phyloP scores from a whole-genome alignment of 2,329 filamentous ascomycete genomes.

The Neofusicoccum parvum region DNA sequence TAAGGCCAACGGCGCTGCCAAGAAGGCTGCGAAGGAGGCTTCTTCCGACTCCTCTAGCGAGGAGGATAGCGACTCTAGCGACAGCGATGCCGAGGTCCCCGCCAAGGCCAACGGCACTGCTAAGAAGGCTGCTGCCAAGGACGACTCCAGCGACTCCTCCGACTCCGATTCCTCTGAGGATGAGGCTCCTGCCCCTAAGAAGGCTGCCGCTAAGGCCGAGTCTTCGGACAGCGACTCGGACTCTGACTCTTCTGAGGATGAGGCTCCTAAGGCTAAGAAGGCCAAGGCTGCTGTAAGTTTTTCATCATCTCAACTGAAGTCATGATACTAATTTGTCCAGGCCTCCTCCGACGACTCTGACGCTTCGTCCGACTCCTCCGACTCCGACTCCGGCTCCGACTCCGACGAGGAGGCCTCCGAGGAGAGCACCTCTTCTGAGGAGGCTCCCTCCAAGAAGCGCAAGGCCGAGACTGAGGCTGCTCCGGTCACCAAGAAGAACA shows the following conservation, averaged over 20 bases:
- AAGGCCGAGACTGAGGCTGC: slow-evolving; percentile 61
- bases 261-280: slow-evolving; percentile 20
- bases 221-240: slow-evolving; percentile 21
- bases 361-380: background rate
- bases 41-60: slow-evolving; percentile 16
- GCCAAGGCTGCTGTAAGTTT: slow-evolving; percentile 11
- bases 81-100: slow-evolving; percentile 29
- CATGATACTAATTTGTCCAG: background rate
- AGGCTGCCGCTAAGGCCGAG: slow-evolving; percentile 22
- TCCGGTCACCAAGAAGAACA: slow-evolving; percentile 66
- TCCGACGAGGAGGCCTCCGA: slow-evolving; percentile 29
- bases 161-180: slow-evolving; percentile 43
- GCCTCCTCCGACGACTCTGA: slow-evolving; percentile 3
- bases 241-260: slow-evolving; percentile 24
- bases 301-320: no score
- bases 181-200: slow-evolving; percentile 26
- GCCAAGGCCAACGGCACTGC: slow-evolving; percentile 37
- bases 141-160: slow-evolving; percentile 28
- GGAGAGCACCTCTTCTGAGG: slow-evolving; percentile 37
- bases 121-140: slow-evolving; percentile 35
- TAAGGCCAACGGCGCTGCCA: slow-evolving; percentile 31
- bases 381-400: slow-evolving; percentile 23
- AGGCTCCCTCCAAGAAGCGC: slow-evolving; percentile 63
- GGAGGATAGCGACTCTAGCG: slow-evolving; percentile 25
- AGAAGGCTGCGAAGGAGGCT: slow-evolving; percentile 23